Percentiles rank a stretch among this genome's conserved stretches.
phyloP scores from a whole-genome alignment of 495 filamentous ascomycete species.

The Neurospora cerealis region DNA sequence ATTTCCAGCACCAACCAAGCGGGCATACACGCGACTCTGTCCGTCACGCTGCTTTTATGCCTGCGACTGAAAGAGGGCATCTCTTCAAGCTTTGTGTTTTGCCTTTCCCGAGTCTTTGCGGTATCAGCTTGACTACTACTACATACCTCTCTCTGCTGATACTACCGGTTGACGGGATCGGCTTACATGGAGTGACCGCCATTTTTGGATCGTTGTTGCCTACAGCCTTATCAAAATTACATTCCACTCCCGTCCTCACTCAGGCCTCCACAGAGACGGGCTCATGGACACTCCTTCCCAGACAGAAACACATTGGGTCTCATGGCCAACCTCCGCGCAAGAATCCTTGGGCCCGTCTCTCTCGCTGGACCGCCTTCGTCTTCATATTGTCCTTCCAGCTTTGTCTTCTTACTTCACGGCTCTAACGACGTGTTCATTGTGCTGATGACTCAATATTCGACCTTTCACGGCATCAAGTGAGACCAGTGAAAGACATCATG shows the following conservation, averaged over 20 bases:
- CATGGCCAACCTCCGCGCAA: too few relatives aligned
- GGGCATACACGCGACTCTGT: too few relatives aligned
- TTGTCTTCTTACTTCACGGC: not conserved
- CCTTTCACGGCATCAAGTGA: not conserved
- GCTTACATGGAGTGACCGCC: not conserved
- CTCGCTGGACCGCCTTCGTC: not conserved
- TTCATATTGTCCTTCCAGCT: not conserved
- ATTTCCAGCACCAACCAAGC: too few relatives aligned
- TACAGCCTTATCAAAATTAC: too few relatives aligned
- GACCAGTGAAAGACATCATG: not conserved
- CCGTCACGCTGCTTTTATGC: too few relatives aligned
- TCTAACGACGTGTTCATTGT: too few relatives aligned
- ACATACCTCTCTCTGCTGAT: not conserved
- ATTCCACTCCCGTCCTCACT: too few relatives aligned
- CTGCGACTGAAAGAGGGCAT: not conserved
- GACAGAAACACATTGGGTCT: too few relatives aligned
- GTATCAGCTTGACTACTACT: not conserved
- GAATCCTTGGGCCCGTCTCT: too few relatives aligned
- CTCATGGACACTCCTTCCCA: too few relatives aligned
- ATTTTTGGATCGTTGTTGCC: not conserved
- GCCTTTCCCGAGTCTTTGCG: not conserved
- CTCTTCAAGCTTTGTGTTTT: not conserved
- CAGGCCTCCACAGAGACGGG: too few relatives aligned
- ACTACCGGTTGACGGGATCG: not conserved
- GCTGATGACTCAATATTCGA: too few relatives aligned